A percentile compares a stretch with the other conserved stretches of the same genome.
phyloP scores from a whole-genome alignment of 78 protist genomes.

The Goniomonas avonlea region DNA sequence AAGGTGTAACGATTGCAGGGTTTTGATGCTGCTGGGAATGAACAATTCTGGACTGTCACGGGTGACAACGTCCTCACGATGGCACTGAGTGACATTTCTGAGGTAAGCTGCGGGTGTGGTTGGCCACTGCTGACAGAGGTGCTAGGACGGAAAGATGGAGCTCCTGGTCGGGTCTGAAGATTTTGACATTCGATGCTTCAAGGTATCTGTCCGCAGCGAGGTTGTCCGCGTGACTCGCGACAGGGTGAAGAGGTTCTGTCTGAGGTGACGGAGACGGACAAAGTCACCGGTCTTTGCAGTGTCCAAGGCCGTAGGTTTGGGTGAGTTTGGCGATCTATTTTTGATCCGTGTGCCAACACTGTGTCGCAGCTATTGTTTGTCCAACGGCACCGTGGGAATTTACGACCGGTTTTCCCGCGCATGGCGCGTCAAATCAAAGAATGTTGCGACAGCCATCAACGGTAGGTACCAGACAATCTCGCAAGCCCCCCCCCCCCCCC shows the following conservation, averaged over 20 bases:
- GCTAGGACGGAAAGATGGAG: constrained; percentile 17
- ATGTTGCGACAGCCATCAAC: no score
- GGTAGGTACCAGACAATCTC: no score
- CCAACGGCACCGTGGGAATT: constrained; percentile 45
- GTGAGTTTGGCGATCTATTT: not conserved
- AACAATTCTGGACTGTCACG: constrained; percentile 42
- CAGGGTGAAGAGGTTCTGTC: constrained; percentile 17
- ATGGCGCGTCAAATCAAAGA: constrained; percentile 39
- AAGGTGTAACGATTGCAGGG: not conserved
- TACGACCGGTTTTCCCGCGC: constrained; percentile 12
- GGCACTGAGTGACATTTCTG: not conserved
- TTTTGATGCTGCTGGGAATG: constrained; percentile 34
- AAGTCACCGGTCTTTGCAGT: not conserved
- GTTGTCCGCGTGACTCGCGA: no score
- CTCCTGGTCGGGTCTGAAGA: constrained; percentile 51
- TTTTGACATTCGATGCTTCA: constrained; percentile 31
- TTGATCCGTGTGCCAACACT: not conserved
- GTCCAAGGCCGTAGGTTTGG: not conserved
- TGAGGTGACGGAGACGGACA: constrained; percentile 24
- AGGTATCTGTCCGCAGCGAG: no score
- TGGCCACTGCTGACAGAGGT: not conserved
- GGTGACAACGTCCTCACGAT: constrained; percentile 47
- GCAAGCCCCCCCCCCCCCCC: no score
- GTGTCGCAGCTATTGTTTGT: constrained; percentile 17
- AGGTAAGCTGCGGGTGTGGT: not conserved